phyloP scores from a whole-genome alignment of 2,329 filamentous ascomycete genomes.

The Cordyceps militaris region DNA sequence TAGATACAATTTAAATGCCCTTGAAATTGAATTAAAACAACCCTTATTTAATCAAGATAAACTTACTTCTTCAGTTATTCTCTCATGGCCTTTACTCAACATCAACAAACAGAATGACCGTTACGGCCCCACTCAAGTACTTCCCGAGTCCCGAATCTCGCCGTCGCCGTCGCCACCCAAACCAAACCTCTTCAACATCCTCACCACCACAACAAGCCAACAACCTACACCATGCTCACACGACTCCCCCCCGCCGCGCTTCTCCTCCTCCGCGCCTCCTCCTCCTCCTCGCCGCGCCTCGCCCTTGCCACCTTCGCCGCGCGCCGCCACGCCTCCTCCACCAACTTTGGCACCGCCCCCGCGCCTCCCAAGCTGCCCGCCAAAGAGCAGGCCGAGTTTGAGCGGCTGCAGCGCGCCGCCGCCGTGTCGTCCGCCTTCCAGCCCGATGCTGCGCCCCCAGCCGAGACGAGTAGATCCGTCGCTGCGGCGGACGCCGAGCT shows the following conservation, averaged over 20 bases:
- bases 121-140: conserved; percentile 1
- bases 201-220: neutral
- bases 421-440: conserved; percentile 38
- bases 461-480: conserved; percentile 31
- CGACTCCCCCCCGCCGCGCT: conserved; percentile 6
- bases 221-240: neutral
- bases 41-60: too few species aligned
- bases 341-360: conserved; percentile 43
- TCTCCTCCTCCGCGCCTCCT: conserved; percentile 6
- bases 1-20: too few species aligned
- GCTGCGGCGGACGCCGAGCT: conserved; percentile 23
- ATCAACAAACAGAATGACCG: neutral
- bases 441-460: conserved; percentile 19
- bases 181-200: neutral
- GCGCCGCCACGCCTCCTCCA: conserved; percentile 25
- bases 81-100: neutral
- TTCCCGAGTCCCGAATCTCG: neutral
- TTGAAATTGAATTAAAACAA: too few species aligned
- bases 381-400: conserved; percentile 84
- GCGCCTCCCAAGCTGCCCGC: conserved; percentile 80
- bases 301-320: conserved; percentile 11
- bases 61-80: neutral
- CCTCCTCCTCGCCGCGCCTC: neutral
- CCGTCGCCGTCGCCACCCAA: too few species aligned
- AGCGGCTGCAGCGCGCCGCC: conserved; percentile 67